phyloP scores from a whole-genome alignment of 176 grass and related monocot genomes.

The Stipa capillata region DNA sequence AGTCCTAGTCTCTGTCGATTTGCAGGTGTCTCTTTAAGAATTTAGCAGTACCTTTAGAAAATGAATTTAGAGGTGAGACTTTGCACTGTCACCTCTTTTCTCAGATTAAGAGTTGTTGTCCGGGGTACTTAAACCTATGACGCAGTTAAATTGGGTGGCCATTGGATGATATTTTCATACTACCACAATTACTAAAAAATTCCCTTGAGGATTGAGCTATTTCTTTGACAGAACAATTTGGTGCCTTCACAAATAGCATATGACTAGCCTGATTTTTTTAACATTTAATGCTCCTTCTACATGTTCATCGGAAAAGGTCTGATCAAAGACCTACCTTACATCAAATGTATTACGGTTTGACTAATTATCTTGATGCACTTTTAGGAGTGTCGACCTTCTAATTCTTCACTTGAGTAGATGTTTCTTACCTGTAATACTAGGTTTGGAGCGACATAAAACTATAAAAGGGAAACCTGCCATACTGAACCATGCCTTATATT shows the following conservation, averaged over 20 bases:
- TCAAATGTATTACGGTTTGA: background rate
- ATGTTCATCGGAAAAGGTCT: background rate
- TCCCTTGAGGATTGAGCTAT: background rate
- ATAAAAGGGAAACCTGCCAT: background rate
- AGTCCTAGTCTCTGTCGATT: background rate
- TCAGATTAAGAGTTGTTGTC: background rate
- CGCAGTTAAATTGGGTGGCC: background rate
- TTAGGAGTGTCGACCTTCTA: background rate
- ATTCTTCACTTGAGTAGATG: background rate
- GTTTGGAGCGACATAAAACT: background rate
- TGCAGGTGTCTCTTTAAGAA: background rate
- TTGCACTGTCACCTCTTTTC: background rate
- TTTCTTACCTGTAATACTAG: background rate
- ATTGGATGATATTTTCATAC: background rate
- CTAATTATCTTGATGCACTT: background rate
- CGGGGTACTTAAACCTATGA: background rate
- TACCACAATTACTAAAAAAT: background rate
- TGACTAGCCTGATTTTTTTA: background rate
- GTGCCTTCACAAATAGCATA: background rate
- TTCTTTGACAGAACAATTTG: background rate
- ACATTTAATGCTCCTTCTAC: background rate
- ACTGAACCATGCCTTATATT: background rate
- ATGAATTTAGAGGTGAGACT: background rate
- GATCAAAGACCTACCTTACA: background rate
- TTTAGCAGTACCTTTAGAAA: too few relatives aligned